Base-by-base conservation (phyloP, 1,284 basidiomycete species). In the Cryptococcus amylolentus region DNA sequence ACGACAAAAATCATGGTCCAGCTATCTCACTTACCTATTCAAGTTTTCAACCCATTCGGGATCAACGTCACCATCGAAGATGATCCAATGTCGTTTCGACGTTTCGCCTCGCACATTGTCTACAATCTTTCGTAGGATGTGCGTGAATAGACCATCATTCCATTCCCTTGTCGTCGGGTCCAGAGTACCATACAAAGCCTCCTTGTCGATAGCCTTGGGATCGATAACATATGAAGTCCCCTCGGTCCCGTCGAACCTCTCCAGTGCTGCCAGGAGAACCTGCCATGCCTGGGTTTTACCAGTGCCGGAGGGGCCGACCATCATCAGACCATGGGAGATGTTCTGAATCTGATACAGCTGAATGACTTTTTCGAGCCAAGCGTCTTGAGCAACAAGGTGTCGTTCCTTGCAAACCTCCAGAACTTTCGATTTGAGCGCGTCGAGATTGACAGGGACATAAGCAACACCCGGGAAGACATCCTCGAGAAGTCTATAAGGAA, bases 41-140 rank as follows among this genome's bases (percentile, higher is more conserved):
- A 99, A 80, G 76, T 98, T 99, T 79, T 99, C 97, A 7, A 99
- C 96, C 97, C 96, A 98, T 78, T 99, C 96, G 0, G 96, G 96
- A 81, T 99, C 97, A 51, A 99, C 95, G 72, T 99, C 96, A 57
- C 96, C 96, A 71, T 99, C 96, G 65, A 98, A 98, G 61, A 99
- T 90, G 69, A 99, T 98, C 96, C 96, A 99, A 74, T 99, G 96
- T 23, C 95, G 83, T 80, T 97, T 98, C 31, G 85, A 82, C 74
- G 92, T 96, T 78, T 98, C 97, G 31, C 96, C 96, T 71, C 96
- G 90, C 38, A 98, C 93, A 70, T 98, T 94, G 72, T 99, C 96
- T 55, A 98, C 90, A 62, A 98, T 98, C 78, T 96, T 98, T 50
- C 97, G 87, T 56, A 99, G 81, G 46, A 98, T 90, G 73, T 97